phyloP scores from a whole-genome alignment of 495 filamentous ascomycete genomes.

The Aspergillus ellipticus region DNA sequence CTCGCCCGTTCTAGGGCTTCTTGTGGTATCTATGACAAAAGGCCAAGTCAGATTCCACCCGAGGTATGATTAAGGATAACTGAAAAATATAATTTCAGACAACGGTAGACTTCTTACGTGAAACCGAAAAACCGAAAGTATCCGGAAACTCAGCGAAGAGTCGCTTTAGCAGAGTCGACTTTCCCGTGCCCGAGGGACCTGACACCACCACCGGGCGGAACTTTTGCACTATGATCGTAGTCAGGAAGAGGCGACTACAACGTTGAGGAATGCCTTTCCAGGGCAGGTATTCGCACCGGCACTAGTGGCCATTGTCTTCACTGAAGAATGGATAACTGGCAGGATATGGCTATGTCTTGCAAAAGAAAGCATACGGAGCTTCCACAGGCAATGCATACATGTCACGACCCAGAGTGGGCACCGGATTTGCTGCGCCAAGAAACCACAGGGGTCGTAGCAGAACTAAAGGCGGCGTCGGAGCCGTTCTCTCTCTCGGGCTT shows the following conservation, averaged over 20 bases:
- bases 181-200: slow-evolving; percentile 81
- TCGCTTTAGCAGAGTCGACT: slow-evolving; percentile 77
- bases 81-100: too few relatives aligned
- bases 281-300: slow-evolving; percentile 18
- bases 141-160: slow-evolving; percentile 67
- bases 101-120: slow-evolving; percentile 35
- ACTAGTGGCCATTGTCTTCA: slow-evolving; percentile 26
- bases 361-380: slow-evolving; percentile 10
- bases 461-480: slow-evolving; percentile 16
- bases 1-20: slow-evolving; percentile 72
- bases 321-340: slow-evolving; percentile 2
- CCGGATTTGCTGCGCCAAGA: not conserved
- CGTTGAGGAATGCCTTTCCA: not conserved
- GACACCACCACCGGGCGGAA: slow-evolving; percentile 77
- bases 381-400: slow-evolving; percentile 24
- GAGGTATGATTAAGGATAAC: not conserved
- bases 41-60: not conserved
- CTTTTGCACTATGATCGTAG: slow-evolving; percentile 23
- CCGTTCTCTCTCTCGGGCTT: too few relatives aligned
- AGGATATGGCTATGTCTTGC: not conserved
- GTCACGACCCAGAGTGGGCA: not conserved
- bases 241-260: not conserved
- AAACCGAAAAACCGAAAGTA: slow-evolving; percentile 78
- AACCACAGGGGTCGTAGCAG: not conserved
- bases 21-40: slow-evolving; percentile 61